Evolutionary conservation across 305 asterid genomes (phyloP).

Genomic region (Striga hermonthica): DNA sequence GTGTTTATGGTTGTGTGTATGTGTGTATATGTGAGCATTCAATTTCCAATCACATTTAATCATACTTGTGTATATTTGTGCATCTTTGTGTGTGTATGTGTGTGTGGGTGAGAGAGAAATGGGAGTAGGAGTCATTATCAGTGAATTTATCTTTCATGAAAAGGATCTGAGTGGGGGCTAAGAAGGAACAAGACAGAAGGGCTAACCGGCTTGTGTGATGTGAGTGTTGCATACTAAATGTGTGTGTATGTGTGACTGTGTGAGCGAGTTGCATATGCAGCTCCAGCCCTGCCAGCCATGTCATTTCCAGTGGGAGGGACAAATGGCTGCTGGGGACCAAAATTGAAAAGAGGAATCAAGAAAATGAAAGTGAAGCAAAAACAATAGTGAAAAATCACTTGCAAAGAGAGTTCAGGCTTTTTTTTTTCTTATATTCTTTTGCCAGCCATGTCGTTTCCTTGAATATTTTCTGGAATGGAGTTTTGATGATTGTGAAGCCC

Average conservation of each 20-base stretch:
- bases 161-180: conserved; percentile 45
- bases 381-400: not conserved
- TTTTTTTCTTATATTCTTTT: too few species aligned
- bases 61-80: conserved; percentile 28
- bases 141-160: conserved; percentile 58
- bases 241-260: not conserved
- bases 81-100: conserved; percentile 27
- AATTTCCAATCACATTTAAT: conserved; percentile 28
- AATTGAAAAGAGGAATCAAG: conserved; percentile 28
- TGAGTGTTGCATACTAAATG: conserved; percentile 34
- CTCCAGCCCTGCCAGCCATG: conserved; percentile 68
- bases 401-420: not conserved
- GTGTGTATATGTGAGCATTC: too few species aligned
- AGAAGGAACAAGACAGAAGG: conserved; percentile 46
- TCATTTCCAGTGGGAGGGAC: conserved; percentile 72
- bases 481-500: too few species aligned
- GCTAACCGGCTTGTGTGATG: conserved; percentile 33
- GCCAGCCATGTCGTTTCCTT: too few species aligned
- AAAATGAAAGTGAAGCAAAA: conserved; percentile 28
- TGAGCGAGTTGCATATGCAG: conserved; percentile 32
- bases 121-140: conserved; percentile 34
- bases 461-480: too few species aligned
- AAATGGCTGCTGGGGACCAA: conserved; percentile 47
- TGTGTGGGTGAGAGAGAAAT: conserved; percentile 8
- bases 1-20: too few species aligned